Evolutionary conservation across 305 asterid species (phyloP), one percentile per base, ranked within the genome.

Genomic region (Fraxinus ornus): DNA sequence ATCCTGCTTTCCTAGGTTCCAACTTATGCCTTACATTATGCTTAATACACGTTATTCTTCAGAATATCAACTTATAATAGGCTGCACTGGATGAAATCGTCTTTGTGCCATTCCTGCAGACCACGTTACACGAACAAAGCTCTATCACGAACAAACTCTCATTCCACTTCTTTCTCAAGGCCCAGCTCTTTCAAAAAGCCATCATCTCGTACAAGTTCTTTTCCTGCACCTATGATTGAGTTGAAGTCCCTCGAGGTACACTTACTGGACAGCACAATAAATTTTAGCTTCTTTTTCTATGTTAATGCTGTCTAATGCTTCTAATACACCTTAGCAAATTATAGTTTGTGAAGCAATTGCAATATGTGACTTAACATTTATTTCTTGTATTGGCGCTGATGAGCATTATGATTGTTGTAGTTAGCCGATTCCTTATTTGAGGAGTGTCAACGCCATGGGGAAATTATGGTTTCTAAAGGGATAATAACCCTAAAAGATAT

Each of bases 1-100:
- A 52, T 91, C 98, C 82, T 94, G 98, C 93, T 91, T 93, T 80
- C 98, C 97, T 35, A 93, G 97, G 99, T 96, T 80, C 86, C 10
- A 21, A 57, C 64, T 71, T 66, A 52, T 79, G 1, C 21, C 30
- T 32, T 3, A 3, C 52, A 52, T 70, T 52, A 17, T 17, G 62
- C 77, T 49, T 49, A 52, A 15, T 21, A 66, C 4, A 66, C 1
- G 26, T 68, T 28, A 7, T 79, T 26, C 9, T 52, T 24, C 55
- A 7, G 15, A 60, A 19, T 62, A 41, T 75, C 21, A 39, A 17
- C n/a, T 78, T 21, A 44, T 37, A 13, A 30, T 77, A 47, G 71
- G 37, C 24, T n/a, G 22, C 8, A 39, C 10, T 66, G 0, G 28
- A 70, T 84, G 81, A 30, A 75, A 35, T 22, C 72, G 7, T 73